These are phyloP conservation scores for Marasmius fiardii DNA, from an alignment of 1,284 basidiomycete species.

Conservation along the genomic window DNA sequence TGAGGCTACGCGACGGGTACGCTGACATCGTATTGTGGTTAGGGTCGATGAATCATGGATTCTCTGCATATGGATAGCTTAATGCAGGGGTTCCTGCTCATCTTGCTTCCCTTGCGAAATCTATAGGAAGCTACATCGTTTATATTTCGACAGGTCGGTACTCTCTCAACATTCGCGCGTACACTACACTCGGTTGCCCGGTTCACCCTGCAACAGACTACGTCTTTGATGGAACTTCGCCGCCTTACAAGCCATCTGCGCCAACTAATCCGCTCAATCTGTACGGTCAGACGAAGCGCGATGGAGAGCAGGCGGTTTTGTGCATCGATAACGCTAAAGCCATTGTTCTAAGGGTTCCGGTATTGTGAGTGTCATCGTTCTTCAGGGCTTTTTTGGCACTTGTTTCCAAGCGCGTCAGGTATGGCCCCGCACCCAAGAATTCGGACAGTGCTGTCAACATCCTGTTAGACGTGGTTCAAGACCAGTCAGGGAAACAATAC, in stretches of 20 bases:
- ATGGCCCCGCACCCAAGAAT: slow-evolving; percentile 74
- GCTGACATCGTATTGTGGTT: slow-evolving; percentile 8
- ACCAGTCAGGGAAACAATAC: slow-evolving; percentile 75
- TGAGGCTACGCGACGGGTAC: slow-evolving; percentile 57
- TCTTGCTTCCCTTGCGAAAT: slow-evolving; percentile 57
- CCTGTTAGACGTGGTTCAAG: slow-evolving; percentile 72
- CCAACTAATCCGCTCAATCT: slow-evolving; percentile 73
- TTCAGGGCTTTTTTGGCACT: neutral
- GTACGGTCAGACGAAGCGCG: slow-evolving; percentile 75
- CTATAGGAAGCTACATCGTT: slow-evolving; percentile 56
- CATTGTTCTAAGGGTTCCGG: slow-evolving; percentile 74
- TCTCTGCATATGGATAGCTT: slow-evolving; percentile 38
- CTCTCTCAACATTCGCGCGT: neutral
- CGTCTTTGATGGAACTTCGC: slow-evolving; percentile 82
- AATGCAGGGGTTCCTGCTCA: slow-evolving; percentile 65
- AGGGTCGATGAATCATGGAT: neutral
- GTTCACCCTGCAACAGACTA: slow-evolving; percentile 51
- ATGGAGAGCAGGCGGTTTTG: slow-evolving; percentile 69
- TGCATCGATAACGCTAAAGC: slow-evolving; percentile 49
- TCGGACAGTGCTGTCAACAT: slow-evolving; percentile 79
- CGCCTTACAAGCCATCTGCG: slow-evolving; percentile 69
- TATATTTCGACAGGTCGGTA: slow-evolving; percentile 74
- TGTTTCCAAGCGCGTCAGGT: slow-evolving; percentile 49
- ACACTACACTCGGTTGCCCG: too few relatives aligned
- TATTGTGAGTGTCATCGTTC: slow-evolving; percentile 53